Evolutionary conservation across 2,329 filamentous ascomycete species (phyloP).

Genomic region (Penicillium sp.): DNA sequence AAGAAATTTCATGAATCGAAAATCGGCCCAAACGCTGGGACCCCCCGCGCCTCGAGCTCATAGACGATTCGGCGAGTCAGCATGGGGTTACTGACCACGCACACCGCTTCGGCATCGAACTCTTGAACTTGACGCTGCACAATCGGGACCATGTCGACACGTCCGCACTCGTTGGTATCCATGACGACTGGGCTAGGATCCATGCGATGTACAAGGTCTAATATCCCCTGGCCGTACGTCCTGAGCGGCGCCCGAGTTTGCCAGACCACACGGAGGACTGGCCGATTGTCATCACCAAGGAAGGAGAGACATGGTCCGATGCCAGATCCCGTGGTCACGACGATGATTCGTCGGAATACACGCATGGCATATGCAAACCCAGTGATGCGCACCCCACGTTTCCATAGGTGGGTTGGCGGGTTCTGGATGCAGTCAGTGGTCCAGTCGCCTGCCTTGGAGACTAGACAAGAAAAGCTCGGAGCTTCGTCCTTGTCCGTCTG

Average conservation of each 20-base stretch:
- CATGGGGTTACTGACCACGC: constrained; percentile 72
- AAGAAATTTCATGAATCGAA: constrained; percentile 64
- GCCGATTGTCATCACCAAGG: constrained; percentile 54
- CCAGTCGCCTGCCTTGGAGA: constrained; percentile 78
- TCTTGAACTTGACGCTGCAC: constrained; percentile 56
- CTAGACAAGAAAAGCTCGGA: constrained; percentile 67
- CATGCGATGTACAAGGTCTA: constrained; percentile 59
- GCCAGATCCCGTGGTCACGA: constrained; percentile 74
- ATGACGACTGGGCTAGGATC: constrained; percentile 69
- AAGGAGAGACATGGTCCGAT: constrained; percentile 71
- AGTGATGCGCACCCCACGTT: constrained; percentile 68
- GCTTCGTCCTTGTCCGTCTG: constrained; percentile 23
- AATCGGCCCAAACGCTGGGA: constrained; percentile 73
- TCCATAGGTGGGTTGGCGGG: constrained; percentile 67
- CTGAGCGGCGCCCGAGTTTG: constrained; percentile 63
- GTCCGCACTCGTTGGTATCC: constrained; percentile 64
- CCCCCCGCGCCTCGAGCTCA: constrained; percentile 66
- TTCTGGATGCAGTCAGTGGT: constrained; percentile 66
- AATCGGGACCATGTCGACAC: constrained; percentile 64
- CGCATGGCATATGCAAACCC: constrained; percentile 70
- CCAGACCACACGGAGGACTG: constrained; percentile 67
- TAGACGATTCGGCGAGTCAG: constrained; percentile 72
- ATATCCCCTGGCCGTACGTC: constrained; percentile 65
- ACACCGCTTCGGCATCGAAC: constrained; percentile 66
- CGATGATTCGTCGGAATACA: constrained; percentile 67